Percentiles rank a stretch among this genome's conserved stretches.
Conservation (phyloP, 306 rosid species). For the Fragaria vesca region DNA sequence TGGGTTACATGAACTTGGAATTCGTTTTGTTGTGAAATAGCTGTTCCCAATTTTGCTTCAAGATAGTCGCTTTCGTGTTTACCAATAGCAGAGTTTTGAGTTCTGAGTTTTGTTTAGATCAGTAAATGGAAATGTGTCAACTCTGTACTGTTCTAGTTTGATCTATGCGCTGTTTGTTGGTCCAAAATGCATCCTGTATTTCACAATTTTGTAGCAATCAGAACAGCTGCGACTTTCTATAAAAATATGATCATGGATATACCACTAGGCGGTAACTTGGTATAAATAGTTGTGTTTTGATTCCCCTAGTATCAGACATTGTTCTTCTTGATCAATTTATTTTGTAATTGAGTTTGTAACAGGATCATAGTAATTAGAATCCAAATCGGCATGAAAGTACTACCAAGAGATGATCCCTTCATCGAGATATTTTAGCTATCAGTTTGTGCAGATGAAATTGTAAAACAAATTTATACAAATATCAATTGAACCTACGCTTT, state of each 20-base stretch:
- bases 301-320: not conserved
- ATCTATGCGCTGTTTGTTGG: no score
- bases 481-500: no score
- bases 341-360: not conserved
- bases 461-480: no score
- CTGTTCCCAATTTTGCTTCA: slow-evolving; percentile 18
- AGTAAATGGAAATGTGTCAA: not conserved
- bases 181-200: no score
- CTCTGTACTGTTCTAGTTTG: no score
- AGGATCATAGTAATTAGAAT: not conserved
- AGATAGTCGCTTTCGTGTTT: slow-evolving; percentile 7
- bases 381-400: not conserved
- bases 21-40: slow-evolving; percentile 29
- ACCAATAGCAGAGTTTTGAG: not conserved
- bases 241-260: not conserved
- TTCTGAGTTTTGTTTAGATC: not conserved
- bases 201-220: not conserved
- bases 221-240: not conserved
- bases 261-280: not conserved
- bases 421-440: no score
- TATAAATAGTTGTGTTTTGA: not conserved
- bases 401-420: no score
- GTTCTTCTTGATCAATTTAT: not conserved
- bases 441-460: no score
- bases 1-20: not conserved